A percentile compares a stretch with the other conserved stretches of the same genome.
Evolutionary conservation across 805 yeast species (phyloP).

Genomic region (Ogataea paraovalis): DNA sequence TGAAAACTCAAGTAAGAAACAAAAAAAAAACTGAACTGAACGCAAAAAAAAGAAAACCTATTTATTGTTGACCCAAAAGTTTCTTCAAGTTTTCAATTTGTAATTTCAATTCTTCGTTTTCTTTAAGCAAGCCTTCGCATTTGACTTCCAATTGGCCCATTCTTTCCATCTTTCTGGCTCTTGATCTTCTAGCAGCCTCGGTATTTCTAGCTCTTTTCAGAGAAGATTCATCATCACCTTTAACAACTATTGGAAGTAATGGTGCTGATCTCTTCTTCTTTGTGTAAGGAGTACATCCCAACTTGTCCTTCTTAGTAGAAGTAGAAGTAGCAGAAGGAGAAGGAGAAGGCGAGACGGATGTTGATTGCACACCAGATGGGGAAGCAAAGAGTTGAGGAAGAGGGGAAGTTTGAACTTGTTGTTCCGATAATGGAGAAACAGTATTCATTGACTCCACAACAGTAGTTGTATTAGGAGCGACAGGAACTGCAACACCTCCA

Average conservation of each 20-base stretch:
- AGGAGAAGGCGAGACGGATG: neutral
- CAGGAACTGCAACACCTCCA: neutral
- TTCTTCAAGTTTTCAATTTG: constrained; percentile 55
- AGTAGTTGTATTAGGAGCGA: constrained; percentile 1
- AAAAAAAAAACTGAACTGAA: neutral
- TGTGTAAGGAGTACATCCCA: constrained; percentile 73
- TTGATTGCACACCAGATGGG: neutral
- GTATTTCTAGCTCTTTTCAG: constrained; percentile 93
- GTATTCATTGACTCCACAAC: constrained; percentile 3
- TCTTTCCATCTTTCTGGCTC: constrained; percentile 89
- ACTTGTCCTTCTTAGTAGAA: constrained; percentile 51
- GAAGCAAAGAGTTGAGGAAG: constrained; percentile 7
- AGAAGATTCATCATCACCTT: constrained; percentile 60
- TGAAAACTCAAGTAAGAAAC: neutral
- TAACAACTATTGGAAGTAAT: constrained; percentile 63
- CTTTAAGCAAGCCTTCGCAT: constrained; percentile 60
- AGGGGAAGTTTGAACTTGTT: neutral
- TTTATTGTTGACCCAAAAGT: constrained; percentile 34
- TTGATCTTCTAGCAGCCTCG: constrained; percentile 94
- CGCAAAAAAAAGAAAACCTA: too few species aligned
- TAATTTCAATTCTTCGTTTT: constrained; percentile 54
- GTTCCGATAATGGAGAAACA: neutral
- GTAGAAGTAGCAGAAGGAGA: neutral
- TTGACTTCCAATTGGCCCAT: constrained; percentile 77
- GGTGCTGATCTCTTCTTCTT: constrained; percentile 75